A percentile compares a stretch with the other conserved stretches of the same genome.
Evolutionary conservation across 2,329 filamentous ascomycete species (phyloP).

Genomic region (Sporothrix pseudoabietina): DNA sequence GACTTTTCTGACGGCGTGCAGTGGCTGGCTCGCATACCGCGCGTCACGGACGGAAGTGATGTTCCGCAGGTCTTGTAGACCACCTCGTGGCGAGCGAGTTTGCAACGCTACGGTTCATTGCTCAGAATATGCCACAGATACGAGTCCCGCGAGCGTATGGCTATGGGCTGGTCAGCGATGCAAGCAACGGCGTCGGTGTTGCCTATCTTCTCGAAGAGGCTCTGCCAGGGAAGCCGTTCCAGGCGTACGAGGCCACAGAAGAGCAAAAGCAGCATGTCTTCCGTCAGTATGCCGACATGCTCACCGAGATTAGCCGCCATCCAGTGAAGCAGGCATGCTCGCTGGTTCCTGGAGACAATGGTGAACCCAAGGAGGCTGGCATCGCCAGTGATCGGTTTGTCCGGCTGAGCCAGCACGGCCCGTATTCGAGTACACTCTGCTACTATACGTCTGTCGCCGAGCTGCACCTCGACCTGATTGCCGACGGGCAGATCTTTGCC

Average conservation of each 20-base stretch:
- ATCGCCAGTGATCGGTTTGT: slow-evolving; percentile 25
- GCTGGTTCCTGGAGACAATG: not conserved
- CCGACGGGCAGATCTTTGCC: slow-evolving; percentile 20
- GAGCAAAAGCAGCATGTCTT: slow-evolving; percentile 25
- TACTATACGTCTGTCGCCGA: slow-evolving; percentile 18
- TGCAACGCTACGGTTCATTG: slow-evolving; percentile 28
- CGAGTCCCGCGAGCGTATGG: slow-evolving; percentile 16
- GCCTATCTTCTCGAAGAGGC: slow-evolving; percentile 27
- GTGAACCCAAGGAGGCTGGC: not conserved
- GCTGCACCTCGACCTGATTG: slow-evolving; percentile 2
- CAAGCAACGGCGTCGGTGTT: slow-evolving; percentile 17
- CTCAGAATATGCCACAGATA: not conserved
- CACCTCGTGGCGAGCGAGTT: slow-evolving; percentile 27
- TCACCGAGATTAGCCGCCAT: slow-evolving; percentile 5
- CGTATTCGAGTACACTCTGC: not conserved
- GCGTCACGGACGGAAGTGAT: not conserved
- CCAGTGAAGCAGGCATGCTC: slow-evolving; percentile 9
- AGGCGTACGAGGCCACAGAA: not conserved
- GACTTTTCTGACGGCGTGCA: slow-evolving; percentile 26
- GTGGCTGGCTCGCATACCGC: slow-evolving; percentile 27
- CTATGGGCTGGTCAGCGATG: not conserved
- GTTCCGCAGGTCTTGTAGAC: not conserved
- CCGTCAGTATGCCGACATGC: slow-evolving; percentile 25
- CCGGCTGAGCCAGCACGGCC: slow-evolving; percentile 5
- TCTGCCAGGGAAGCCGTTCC: slow-evolving; percentile 24